A percentile compares a stretch with the other conserved stretches of the same genome.
Conservation (phyloP, 2,329 filamentous ascomycete species). For the Penicillium brevicompactum region DNA sequence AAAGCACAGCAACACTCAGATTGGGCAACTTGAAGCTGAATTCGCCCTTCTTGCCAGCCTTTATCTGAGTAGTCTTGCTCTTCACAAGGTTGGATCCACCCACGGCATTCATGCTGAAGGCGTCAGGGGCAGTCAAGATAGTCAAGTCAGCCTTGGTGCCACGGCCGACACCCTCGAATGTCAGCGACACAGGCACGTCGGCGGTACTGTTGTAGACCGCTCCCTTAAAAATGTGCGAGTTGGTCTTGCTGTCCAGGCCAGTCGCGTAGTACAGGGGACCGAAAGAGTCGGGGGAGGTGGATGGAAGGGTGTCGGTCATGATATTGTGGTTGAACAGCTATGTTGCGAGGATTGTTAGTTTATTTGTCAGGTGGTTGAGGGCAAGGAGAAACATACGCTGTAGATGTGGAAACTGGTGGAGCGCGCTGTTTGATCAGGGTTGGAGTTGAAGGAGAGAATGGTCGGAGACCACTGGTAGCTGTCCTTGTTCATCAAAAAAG, state of each 20-base stretch:
- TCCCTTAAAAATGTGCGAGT: conserved; percentile 48
- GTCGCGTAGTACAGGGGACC: conserved; percentile 51
- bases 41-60: conserved; percentile 27
- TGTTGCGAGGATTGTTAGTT: conserved; percentile 28
- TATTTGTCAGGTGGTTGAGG: neutral
- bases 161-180: conserved; percentile 37
- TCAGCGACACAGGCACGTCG: conserved; percentile 35
- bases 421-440: conserved; percentile 30
- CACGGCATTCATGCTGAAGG: conserved; percentile 36
- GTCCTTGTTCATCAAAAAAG: conserved; percentile 31
- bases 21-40: conserved; percentile 31
- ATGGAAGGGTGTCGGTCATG: conserved; percentile 50
- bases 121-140: conserved; percentile 42
- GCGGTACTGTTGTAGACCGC: conserved; percentile 53
- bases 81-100: conserved; percentile 24
- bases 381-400: conserved; percentile 28
- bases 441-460: conserved; percentile 32
- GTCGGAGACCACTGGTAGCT: conserved; percentile 34
- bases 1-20: conserved; percentile 31
- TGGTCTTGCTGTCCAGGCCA: conserved; percentile 40
- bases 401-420: conserved; percentile 34
- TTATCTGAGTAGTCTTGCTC: conserved; percentile 20
- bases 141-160: conserved; percentile 43
- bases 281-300: conserved; percentile 39
- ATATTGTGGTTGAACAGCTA: conserved; percentile 46